These are phyloP conservation scores for Solanum lycopersicoides DNA, from an alignment of 257 asterid species.

Conservation along the genomic window DNA sequence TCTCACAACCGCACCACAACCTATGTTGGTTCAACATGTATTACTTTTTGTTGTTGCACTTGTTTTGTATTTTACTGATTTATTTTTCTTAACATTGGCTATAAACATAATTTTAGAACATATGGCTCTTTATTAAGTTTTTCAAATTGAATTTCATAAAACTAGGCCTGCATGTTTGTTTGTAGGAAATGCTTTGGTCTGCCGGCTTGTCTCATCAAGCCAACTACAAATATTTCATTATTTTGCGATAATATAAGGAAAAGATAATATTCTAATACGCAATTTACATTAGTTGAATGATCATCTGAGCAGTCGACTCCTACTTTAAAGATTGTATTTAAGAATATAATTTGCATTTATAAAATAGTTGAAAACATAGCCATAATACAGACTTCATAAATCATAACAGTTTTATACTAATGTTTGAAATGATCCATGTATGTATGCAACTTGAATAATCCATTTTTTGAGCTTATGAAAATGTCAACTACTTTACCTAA, in stretches of 20 bases:
- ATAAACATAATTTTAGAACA: neutral
- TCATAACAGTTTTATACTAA: neutral
- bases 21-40: neutral
- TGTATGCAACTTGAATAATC: too few relatives aligned
- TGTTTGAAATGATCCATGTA: too few relatives aligned
- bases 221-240: neutral
- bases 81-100: neutral
- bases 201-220: neutral
- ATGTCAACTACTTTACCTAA: neutral
- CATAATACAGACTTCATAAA: neutral
- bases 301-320: neutral
- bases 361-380: too few relatives aligned
- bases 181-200: neutral
- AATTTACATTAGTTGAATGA: neutral
- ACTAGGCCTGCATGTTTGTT: neutral
- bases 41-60: neutral
- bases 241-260: neutral
- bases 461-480: too few relatives aligned
- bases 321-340: neutral
- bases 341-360: neutral
- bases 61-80: neutral
- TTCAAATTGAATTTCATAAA: neutral
- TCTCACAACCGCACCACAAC: neutral
- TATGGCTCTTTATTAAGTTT: neutral
- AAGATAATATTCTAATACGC: neutral